Conservation (phyloP, 2,329 filamentous ascomycete species). For the Colletotrichum chrysophilum region DNA sequence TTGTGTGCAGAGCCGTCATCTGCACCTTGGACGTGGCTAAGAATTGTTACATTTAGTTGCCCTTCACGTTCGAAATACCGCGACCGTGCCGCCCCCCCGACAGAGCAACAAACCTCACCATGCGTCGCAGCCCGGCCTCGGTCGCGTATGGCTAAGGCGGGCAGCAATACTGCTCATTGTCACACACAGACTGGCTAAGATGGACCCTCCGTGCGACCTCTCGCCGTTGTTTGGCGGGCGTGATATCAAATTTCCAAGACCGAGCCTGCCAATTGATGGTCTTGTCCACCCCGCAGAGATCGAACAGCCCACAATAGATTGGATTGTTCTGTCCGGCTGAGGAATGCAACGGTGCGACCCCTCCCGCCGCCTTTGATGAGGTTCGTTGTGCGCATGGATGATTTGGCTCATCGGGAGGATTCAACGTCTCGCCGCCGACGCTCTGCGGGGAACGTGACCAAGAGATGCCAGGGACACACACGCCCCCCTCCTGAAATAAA, state of each 20-base stretch:
- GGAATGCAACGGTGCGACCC: neutral
- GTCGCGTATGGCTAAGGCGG: neutral
- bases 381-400: slow-evolving; percentile 13
- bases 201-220: neutral
- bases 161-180: neutral
- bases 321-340: neutral
- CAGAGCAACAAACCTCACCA: neutral
- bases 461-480: neutral
- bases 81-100: slow-evolving; percentile 4
- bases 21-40: slow-evolving; percentile 9
- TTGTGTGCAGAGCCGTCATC: neutral
- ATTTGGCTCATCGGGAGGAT: slow-evolving; percentile 23
- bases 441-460: neutral
- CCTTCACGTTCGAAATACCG: neutral
- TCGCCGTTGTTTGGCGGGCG: neutral
- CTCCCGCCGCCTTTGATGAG: neutral
- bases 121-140: neutral
- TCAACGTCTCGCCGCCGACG: slow-evolving; percentile 17
- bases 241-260: neutral
- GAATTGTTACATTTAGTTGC: slow-evolving; percentile 1
- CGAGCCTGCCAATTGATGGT: slow-evolving; percentile 9
- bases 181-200: neutral
- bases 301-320: neutral
- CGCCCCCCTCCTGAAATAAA: neutral
- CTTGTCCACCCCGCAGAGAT: neutral